Evolutionary conservation across 257 asterid species (phyloP).

Genomic region (Scutellaria minor): DNA sequence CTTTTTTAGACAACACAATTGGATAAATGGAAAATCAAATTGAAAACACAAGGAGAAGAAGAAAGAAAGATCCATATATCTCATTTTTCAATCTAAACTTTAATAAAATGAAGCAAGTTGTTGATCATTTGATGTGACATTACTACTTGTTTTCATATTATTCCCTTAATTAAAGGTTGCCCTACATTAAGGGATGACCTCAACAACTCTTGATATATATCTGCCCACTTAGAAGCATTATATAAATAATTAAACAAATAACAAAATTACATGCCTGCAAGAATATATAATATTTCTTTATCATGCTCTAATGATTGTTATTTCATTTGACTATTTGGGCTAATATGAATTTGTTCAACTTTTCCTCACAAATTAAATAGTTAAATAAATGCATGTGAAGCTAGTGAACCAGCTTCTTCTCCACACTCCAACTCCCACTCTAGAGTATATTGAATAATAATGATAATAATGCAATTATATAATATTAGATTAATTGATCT

Average conservation of each 20-base stretch:
- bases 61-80: too few species aligned
- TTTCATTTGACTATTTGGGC: background rate
- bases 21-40: too few species aligned
- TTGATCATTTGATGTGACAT: conserved; percentile 34
- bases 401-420: background rate
- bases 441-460: too few species aligned
- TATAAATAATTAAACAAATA: background rate
- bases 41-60: too few species aligned
- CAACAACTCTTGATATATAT: conserved; percentile 31
- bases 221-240: conserved; percentile 24
- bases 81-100: background rate
- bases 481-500: too few species aligned
- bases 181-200: conserved; percentile 19
- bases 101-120: background rate
- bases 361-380: conserved; percentile 5
- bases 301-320: too few species aligned
- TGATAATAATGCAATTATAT: too few species aligned
- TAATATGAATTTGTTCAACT: conserved; percentile 26
- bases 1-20: too few species aligned
- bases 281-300: too few species aligned
- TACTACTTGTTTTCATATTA: conserved; percentile 12
- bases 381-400: conserved; percentile 1
- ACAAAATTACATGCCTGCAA: background rate
- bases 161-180: background rate
- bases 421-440: conserved; percentile 2